A percentile compares a stretch with the other conserved stretches of the same genome.
These are phyloP conservation scores for Fusarium austroafricanum DNA, from an alignment of 2,329 filamentous ascomycete genomes.

Conservation along the genomic window DNA sequence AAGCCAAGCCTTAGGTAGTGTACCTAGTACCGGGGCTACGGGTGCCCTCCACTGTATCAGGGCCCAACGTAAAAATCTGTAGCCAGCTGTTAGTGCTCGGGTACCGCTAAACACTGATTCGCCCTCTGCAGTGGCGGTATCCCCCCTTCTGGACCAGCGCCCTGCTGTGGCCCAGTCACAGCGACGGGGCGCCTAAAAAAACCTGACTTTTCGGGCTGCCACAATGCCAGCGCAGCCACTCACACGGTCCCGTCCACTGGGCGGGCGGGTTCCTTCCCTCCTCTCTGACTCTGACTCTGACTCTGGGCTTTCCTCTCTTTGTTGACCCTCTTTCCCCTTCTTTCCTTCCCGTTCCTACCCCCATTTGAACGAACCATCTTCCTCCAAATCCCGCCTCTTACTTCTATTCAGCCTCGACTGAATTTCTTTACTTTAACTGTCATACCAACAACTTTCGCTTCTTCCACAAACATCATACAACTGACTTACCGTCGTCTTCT, in stretches of 20 bases:
- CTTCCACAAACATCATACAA: background rate
- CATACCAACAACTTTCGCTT: slow-evolving; percentile 19
- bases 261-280: slow-evolving; percentile 27
- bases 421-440: slow-evolving; percentile 36
- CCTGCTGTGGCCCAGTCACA: slow-evolving; percentile 36
- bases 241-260: slow-evolving; percentile 4
- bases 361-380: slow-evolving; percentile 46
- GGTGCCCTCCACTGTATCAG: slow-evolving; percentile 39
- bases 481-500: slow-evolving; percentile 22
- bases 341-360: slow-evolving; percentile 38
- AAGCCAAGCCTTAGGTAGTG: slow-evolving; percentile 16
- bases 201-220: slow-evolving; percentile 51
- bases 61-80: slow-evolving; percentile 32
- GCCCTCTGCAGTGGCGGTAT: slow-evolving; percentile 45
- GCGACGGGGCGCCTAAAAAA: slow-evolving; percentile 39
- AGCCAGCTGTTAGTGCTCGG: slow-evolving; percentile 44
- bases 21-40: background rate
- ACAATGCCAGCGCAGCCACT: slow-evolving; percentile 39
- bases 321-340: slow-evolving; percentile 44
- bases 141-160: slow-evolving; percentile 18
- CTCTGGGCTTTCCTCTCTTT: background rate
- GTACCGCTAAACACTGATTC: slow-evolving; percentile 40
- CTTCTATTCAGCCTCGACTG: slow-evolving; percentile 45
- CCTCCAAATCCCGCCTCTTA: slow-evolving; percentile 46
- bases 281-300: slow-evolving; percentile 33